These are phyloP conservation scores for Mortierella sp. DNA, from an alignment of 371 early-diverging fungal genomes.

Conservation along the genomic window DNA sequence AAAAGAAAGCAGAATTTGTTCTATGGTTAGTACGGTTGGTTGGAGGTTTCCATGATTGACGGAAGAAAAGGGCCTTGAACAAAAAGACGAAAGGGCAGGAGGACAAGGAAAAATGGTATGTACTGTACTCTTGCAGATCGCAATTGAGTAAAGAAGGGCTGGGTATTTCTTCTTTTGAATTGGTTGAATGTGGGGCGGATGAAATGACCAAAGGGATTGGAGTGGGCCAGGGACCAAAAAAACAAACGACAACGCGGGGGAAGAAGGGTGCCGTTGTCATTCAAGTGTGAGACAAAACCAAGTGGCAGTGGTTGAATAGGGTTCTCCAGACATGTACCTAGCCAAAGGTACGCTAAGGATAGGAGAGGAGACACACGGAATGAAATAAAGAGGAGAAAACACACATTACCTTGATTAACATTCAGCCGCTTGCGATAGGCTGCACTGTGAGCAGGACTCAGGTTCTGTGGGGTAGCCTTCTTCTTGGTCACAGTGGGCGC, in stretches of 20 bases:
- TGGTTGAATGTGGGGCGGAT: background rate
- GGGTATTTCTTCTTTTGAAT: background rate
- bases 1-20: background rate
- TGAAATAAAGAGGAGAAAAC: background rate
- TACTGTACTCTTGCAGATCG: background rate
- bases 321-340: slow-evolving; percentile 5
- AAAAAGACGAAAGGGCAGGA: background rate
- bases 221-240: background rate
- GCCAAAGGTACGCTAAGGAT: background rate
- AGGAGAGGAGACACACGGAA: background rate
- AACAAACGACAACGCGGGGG: background rate
- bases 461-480: slow-evolving; percentile 23
- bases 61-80: background rate
- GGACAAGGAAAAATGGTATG: background rate
- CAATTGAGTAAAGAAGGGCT: background rate
- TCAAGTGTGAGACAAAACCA: background rate
- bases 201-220: background rate
- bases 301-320: background rate
- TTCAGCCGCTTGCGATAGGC: slow-evolving; percentile 53
- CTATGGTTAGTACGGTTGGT: background rate
- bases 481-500: slow-evolving; percentile 27
- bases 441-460: slow-evolving; percentile 46
- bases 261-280: background rate
- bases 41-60: background rate
- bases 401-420: slow-evolving; percentile 59